Base-by-base conservation (phyloP, 768 basidiomycete genomes). In the Sarcomyxa edulis region DNA sequence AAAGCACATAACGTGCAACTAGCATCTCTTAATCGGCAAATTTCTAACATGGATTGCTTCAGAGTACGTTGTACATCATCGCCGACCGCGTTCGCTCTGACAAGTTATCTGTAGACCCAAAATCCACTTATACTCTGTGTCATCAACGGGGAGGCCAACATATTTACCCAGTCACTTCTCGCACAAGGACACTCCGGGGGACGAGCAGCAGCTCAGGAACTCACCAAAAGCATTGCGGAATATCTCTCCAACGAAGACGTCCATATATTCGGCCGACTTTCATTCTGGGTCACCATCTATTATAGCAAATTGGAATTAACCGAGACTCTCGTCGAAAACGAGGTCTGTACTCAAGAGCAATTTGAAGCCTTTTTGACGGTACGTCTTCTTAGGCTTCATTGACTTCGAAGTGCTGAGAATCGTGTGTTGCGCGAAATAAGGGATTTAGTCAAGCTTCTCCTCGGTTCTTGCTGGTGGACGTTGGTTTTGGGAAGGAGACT, bases 381-480 rank as follows among this genome's bases (percentile, higher is more conserved):
- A 44, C 38, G 62, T 50, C 40, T 25, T 32, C 15, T 7, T 29
- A 16, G 20, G 21, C 12, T 39, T 36, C 30, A 11, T n/a, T 21
- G 34, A 16, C 16, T 9, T 40, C 12, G 30, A 2, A 15, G 28
- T 14, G 29, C 37, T 30, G 2, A 39, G 39, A n/a, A 36, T 27
- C 32, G 32, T 27, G 43, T 38, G 28, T 45, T 30, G 6, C 15
- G 14, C 3, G 11, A 32, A 27, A 50, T 2, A 31, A 75, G 69
- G 81, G 86, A 28, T 85, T 90, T 48, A 83, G 78, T 42, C 78
- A 84, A 52, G 69, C 81, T 6, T 84, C 82, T 18, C 78, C 83
- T 10, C 72, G 84, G 29, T 88, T 88, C 59, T 63, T 68, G 23
- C 56, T 79, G 45, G 72, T 85, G 37, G 87, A 89, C 54, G 79